These are phyloP conservation scores for Spizellomyces punctatus DNA, from an alignment of 192 early-diverging fungal genomes.

Conservation along the genomic window DNA sequence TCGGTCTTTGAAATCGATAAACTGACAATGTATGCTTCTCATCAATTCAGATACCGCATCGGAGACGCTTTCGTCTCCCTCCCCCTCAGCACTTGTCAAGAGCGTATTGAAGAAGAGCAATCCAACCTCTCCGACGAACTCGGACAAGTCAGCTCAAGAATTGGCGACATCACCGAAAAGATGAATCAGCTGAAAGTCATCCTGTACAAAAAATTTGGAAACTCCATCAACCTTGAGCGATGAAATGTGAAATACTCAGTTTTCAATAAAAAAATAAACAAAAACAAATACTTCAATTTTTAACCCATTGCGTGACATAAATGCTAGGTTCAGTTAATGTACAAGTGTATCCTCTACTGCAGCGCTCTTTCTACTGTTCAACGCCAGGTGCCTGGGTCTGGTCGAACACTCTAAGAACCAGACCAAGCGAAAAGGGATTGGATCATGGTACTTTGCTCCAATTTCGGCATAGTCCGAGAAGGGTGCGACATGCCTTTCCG, in stretches of 20 bases:
- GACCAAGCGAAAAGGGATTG: not conserved
- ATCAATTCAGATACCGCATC: slow-evolving; percentile 65
- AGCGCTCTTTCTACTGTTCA: too few species aligned
- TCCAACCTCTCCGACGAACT: slow-evolving; percentile 61
- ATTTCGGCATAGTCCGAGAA: slow-evolving; percentile 15
- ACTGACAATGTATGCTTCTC: not conserved
- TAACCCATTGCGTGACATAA: too few species aligned
- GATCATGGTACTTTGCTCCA: slow-evolving; percentile 14
- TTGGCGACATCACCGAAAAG: slow-evolving; percentile 57
- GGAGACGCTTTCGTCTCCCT: slow-evolving; percentile 86
- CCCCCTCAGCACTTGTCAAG: slow-evolving; percentile 70
- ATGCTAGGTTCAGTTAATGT: too few species aligned
- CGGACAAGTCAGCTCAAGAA: slow-evolving; percentile 63
- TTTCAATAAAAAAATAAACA: too few species aligned
- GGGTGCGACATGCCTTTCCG: slow-evolving; percentile 16
- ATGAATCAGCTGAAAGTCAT: slow-evolving; percentile 86
- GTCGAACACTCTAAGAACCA: too few species aligned
- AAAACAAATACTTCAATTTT: too few species aligned
- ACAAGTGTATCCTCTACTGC: too few species aligned
- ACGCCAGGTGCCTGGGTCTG: too few species aligned
- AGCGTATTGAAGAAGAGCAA: slow-evolving; percentile 69
- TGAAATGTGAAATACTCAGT: slow-evolving; percentile 3
- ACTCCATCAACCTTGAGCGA: slow-evolving; percentile 90
- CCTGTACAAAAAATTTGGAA: slow-evolving; percentile 92
- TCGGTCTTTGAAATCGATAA: too few species aligned